Base-by-base conservation (phyloP, 495 filamentous ascomycete genomes). In the Evernia prunastri region DNA sequence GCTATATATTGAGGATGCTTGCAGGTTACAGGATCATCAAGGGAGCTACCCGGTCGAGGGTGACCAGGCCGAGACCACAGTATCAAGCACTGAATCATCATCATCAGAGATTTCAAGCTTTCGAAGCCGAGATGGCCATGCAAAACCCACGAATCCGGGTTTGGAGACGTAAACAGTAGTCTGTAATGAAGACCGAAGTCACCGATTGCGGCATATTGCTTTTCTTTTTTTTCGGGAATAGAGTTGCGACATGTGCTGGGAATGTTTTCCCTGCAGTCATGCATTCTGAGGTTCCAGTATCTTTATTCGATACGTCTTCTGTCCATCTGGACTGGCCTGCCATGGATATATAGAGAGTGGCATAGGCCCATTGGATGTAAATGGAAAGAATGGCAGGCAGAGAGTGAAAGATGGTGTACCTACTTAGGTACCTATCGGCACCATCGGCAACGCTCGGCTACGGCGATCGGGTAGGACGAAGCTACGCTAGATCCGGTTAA, bases 1-100 rank as follows among this genome's bases (percentile, higher is more conserved):
- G 20, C 9, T 62, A 54, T 62, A 62, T 62, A 62, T 49, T 18
- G 12, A 18, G 31, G 25, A 12, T 56, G n/a, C 49, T 31, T 31
- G 7, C 23, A 40, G 47, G 23, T 43, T 10, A 17, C n/a, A 27
- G 17, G 27, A 62, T 31, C 2, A 5, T 56, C 23, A n/a, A 18
- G 3, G 35, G 25, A 7, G 18, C 18, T 62, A 18, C 25, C 25
- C 60, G 49, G 60, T 62, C 49, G 23, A 15, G 25, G 5, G 47
- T 17, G 25, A 29, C 47, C 5, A 27, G 45, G 25, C 47, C 47
- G 47, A 51, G 47, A 51, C 10, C 23, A 51, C 17, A 0, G n/a
- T 29, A 29, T 15, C 11, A 23, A 17, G 25, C 23, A 51, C 47
- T 51, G 25, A 29, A 29, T 27, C 47, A 51, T 51, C 47, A 51